Evolutionary conservation across 1,284 basidiomycete genomes (phyloP).

Genomic region (Inonotus hispidus): DNA sequence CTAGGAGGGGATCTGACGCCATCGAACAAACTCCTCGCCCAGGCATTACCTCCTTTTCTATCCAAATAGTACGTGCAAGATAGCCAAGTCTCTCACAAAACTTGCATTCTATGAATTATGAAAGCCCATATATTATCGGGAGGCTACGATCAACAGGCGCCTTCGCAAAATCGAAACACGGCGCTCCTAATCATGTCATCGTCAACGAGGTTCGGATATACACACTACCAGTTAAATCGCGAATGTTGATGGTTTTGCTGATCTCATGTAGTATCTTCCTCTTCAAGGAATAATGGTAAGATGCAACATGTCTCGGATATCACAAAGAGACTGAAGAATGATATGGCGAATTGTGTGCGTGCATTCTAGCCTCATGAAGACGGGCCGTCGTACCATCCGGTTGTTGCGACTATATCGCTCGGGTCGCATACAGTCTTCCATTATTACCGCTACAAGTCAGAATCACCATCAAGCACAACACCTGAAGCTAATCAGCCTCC

Average conservation of each 20-base stretch:
- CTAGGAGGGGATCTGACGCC: conserved; percentile 64
- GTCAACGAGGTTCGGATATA: conserved; percentile 62
- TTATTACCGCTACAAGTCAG: conserved; percentile 66
- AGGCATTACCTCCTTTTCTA: conserved; percentile 62
- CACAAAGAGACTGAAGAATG: too few relatives aligned
- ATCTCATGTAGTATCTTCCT: conserved; percentile 59
- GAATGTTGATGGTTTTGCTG: conserved; percentile 15
- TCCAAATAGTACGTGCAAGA: conserved; percentile 42
- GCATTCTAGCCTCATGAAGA: conserved; percentile 86
- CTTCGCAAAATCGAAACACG: conserved; percentile 58
- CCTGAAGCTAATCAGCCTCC: neutral
- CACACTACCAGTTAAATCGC: neutral
- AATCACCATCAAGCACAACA: neutral
- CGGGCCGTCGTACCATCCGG: conserved; percentile 82
- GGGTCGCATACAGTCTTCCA: conserved; percentile 82
- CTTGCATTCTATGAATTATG: neutral
- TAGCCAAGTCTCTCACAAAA: conserved; percentile 25
- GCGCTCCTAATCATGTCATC: conserved; percentile 79
- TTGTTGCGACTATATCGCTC: conserved; percentile 86
- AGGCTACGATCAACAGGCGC: conserved; percentile 59
- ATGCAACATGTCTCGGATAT: neutral
- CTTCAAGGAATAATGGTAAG: conserved; percentile 90
- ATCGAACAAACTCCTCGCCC: conserved; percentile 56
- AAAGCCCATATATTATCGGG: conserved; percentile 71
- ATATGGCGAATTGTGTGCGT: too few relatives aligned